Evolutionary conservation across 2,329 filamentous ascomycete species (phyloP).

Genomic region (Apiospora rasikravindrae): DNA sequence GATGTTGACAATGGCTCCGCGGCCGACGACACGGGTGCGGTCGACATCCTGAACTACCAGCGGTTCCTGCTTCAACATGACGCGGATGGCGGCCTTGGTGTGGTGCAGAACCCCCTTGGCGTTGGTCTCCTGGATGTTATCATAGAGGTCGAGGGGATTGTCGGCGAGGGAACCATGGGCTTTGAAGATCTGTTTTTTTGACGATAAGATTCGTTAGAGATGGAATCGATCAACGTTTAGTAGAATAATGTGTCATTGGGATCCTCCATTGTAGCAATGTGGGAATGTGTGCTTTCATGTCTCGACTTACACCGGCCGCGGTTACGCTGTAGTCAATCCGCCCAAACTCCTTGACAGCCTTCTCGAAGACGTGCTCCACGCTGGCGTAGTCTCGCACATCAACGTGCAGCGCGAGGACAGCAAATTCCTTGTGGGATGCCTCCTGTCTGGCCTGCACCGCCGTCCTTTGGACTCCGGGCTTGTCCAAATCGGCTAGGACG

Average conservation of each 20-base stretch:
- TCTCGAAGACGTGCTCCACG: slow-evolving; percentile 1
- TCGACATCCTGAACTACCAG: neutral
- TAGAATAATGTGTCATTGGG: too few species aligned
- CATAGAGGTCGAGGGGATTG: neutral
- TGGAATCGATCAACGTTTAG: too few species aligned
- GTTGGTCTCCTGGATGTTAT: neutral
- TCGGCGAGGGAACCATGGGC: neutral
- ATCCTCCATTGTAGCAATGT: too few species aligned
- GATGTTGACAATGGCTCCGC: neutral
- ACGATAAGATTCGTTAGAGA: neutral
- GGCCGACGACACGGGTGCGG: neutral
- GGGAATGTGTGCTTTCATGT: too few species aligned
- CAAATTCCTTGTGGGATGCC: neutral
- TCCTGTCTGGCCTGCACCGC: neutral
- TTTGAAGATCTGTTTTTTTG: neutral
- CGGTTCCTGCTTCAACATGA: slow-evolving; percentile 9
- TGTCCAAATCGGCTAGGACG: neutral
- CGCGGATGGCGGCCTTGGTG: slow-evolving; percentile 14
- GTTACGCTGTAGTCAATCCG: slow-evolving; percentile 3
- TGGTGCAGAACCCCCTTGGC: slow-evolving; percentile 12
- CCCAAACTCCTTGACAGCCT: neutral
- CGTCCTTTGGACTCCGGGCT: neutral
- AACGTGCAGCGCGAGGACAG: neutral
- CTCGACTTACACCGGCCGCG: neutral
- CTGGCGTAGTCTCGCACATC: neutral